Conservation (phyloP, 2,329 filamentous ascomycete genomes). For the Fusarium pseudocircinatum region DNA sequence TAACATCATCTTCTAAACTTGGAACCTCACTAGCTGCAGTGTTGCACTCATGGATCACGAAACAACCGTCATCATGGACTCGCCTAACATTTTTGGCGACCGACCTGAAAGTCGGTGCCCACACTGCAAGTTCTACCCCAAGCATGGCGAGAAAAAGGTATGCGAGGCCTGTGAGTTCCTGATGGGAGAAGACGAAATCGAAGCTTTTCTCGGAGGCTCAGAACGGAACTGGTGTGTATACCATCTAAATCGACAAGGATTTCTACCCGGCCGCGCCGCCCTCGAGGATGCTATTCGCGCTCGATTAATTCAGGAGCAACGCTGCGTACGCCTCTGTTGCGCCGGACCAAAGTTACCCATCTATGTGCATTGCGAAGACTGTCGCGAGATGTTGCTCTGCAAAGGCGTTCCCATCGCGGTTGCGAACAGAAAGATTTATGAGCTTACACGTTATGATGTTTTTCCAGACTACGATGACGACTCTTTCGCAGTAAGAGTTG, state of each 20-base stretch:
- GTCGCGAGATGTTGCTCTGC: not conserved
- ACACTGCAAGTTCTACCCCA: conserved; percentile 23
- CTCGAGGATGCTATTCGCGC: conserved; percentile 7
- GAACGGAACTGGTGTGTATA: conserved; percentile 10
- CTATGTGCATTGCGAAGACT: conserved; percentile 15
- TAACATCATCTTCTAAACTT: not conserved
- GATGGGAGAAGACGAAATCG: not conserved
- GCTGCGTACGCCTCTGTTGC: conserved; percentile 8
- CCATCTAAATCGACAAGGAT: conserved; percentile 14
- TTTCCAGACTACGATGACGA: not conserved
- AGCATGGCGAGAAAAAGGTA: not conserved
- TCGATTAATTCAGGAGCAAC: conserved; percentile 8
- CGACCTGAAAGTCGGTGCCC: not conserved
- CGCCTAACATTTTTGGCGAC: not conserved
- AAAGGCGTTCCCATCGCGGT: not conserved
- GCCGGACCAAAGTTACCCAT: not conserved
- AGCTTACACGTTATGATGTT: not conserved
- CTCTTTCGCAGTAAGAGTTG: not conserved
- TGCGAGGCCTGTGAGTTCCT: conserved; percentile 13
- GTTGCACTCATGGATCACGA: not conserved
- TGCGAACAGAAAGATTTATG: not conserved
- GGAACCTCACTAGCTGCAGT: not conserved
- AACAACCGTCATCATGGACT: not conserved
- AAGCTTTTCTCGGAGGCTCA: not conserved
- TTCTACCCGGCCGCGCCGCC: not conserved